A percentile compares a stretch with the other conserved stretches of the same genome.
These are phyloP conservation scores for Cystobasidium sp. DNA, from an alignment of 1,284 basidiomycete genomes.

Conservation along the genomic window DNA sequence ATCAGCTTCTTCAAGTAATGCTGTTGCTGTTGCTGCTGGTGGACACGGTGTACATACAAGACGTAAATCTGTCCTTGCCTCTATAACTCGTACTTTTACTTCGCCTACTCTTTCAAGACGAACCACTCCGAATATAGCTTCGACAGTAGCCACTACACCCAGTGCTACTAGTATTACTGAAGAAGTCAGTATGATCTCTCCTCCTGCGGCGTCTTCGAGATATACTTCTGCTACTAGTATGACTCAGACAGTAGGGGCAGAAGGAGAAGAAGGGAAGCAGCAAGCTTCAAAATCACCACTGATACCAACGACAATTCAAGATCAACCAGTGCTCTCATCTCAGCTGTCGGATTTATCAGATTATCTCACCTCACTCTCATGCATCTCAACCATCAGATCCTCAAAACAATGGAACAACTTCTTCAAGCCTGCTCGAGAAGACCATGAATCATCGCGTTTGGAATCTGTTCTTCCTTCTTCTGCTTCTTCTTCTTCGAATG, in stretches of 20 bases:
- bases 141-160: not conserved
- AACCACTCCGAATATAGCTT: not conserved
- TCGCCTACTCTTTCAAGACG: not conserved
- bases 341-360: constrained; percentile 39
- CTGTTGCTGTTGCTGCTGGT: not conserved
- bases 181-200: not conserved
- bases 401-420: constrained; percentile 28
- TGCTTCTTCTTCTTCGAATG: too few relatives aligned
- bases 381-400: constrained; percentile 20
- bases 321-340: not conserved
- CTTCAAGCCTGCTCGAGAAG: constrained; percentile 26
- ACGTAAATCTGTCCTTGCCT: constrained; percentile 29
- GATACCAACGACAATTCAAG: too few relatives aligned
- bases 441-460: constrained; percentile 33
- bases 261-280: too few relatives aligned
- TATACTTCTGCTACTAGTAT: too few relatives aligned
- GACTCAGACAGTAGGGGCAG: too few relatives aligned
- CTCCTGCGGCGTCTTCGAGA: too few relatives aligned
- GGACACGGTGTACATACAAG: constrained; percentile 9
- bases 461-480: not conserved
- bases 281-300: too few relatives aligned
- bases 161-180: constrained; percentile 3
- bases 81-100: constrained; percentile 6
- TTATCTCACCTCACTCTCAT: constrained; percentile 42
- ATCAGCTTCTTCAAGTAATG: too few relatives aligned